Conservation (phyloP, 768 basidiomycete species). For the Mycena galericulata region DNA sequence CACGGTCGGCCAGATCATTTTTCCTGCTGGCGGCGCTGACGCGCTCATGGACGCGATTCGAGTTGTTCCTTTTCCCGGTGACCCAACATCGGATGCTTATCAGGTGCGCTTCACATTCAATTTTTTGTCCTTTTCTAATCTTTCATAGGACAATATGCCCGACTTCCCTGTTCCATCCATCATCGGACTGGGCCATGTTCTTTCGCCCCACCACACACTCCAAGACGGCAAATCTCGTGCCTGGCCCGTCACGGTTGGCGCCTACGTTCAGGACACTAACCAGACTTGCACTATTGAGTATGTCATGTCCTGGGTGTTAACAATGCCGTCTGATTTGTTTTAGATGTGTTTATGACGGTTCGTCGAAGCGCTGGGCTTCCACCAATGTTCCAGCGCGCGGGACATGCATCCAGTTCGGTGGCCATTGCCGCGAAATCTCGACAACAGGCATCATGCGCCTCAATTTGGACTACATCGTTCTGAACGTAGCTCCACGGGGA, state of each 20-base stretch:
- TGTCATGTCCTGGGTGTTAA: not conserved
- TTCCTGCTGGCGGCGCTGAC: not conserved
- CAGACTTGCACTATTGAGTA: not conserved
- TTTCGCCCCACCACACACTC: not conserved
- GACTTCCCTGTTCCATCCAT: not conserved
- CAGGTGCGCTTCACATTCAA: not conserved
- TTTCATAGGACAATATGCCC: not conserved
- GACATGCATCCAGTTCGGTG: not conserved
- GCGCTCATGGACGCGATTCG: not conserved
- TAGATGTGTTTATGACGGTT: not conserved
- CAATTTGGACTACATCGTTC: not conserved
- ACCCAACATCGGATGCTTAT: not conserved
- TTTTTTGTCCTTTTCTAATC: not conserved
- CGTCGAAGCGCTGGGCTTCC: not conserved
- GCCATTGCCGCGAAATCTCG: not conserved
- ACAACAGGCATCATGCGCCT: not conserved
- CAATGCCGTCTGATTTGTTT: too few relatives aligned
- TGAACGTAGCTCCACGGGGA: slow-evolving; percentile 8
- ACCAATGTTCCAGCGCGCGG: not conserved
- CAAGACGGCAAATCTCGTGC: not conserved
- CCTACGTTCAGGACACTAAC: not conserved
- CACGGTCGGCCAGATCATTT: not conserved
- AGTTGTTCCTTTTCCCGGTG: not conserved
- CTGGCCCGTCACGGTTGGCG: not conserved
- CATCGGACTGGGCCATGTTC: not conserved